phyloP scores from a whole-genome alignment of 2,329 filamentous ascomycete species.

The Zymoseptoria tritici region DNA sequence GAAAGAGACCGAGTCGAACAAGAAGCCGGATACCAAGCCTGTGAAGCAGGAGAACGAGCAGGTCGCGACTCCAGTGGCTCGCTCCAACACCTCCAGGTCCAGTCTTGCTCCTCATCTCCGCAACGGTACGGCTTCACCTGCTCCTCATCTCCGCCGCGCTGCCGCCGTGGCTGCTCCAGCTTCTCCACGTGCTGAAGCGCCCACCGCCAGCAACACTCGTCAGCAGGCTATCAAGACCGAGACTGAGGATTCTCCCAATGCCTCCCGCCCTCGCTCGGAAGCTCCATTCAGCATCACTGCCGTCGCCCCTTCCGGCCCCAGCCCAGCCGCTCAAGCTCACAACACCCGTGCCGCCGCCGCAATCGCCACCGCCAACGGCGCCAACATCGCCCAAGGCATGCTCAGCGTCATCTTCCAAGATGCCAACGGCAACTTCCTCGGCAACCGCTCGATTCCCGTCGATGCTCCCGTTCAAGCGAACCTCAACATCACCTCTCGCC shows the following conservation, averaged over 20 bases:
- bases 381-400: background rate
- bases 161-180: background rate
- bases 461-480: background rate
- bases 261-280: background rate
- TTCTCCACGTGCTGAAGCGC: background rate
- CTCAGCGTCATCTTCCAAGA: background rate
- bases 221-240: background rate
- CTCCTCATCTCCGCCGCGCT: background rate
- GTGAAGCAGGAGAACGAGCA: background rate
- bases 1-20: background rate
- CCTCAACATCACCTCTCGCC: background rate
- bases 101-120: background rate
- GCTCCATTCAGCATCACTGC: background rate
- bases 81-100: too few relatives aligned
- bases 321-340: background rate
- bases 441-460: background rate
- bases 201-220: background rate
- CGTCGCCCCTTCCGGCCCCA: background rate
- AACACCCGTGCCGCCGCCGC: too few relatives aligned
- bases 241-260: background rate
- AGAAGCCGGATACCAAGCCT: background rate
- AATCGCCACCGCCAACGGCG: background rate
- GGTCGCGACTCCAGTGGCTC: background rate
- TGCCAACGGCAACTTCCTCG: background rate
- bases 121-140: background rate